Evolutionary conservation across 257 asterid species (phyloP).

Genomic region (Penstemon davidsonii): DNA sequence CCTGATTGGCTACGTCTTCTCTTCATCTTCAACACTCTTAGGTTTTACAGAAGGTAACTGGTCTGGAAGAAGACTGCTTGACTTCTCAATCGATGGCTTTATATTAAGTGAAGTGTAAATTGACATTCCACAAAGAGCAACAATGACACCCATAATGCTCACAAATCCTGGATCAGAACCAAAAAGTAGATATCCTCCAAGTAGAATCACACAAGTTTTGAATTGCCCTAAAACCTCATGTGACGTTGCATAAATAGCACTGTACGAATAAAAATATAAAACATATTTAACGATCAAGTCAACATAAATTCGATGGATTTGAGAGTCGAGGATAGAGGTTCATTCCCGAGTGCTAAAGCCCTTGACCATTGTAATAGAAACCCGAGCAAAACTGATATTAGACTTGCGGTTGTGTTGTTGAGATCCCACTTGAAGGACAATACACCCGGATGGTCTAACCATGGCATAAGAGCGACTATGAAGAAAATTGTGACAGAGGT

Average conservation of each 20-base stretch:
- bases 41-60: slow-evolving; percentile 37
- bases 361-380: slow-evolving; percentile 94
- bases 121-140: slow-evolving; percentile 80
- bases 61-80: slow-evolving; percentile 39
- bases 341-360: slow-evolving; percentile 90
- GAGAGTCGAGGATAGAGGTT: not conserved
- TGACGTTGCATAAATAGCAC: too few species aligned
- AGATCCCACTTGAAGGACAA: slow-evolving; percentile 60
- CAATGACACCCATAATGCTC: slow-evolving; percentile 68
- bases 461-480: slow-evolving; percentile 74
- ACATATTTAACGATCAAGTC: slow-evolving; percentile 27
- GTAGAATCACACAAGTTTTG: too few species aligned
- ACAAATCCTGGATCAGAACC: slow-evolving; percentile 80
- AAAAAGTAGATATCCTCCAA: slow-evolving; percentile 61
- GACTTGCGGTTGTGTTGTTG: slow-evolving; percentile 48
- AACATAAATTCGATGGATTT: too few species aligned
- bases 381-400: slow-evolving; percentile 76
- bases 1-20: slow-evolving; percentile 19
- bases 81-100: slow-evolving; percentile 38
- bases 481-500: slow-evolving; percentile 75
- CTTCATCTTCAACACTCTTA: slow-evolving; percentile 37
- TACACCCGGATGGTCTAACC: slow-evolving; percentile 85
- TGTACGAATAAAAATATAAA: too few species aligned
- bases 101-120: slow-evolving; percentile 59
- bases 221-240: too few species aligned